Base-by-base conservation (phyloP, 805 yeast species). In the Candida nanaspora region DNA sequence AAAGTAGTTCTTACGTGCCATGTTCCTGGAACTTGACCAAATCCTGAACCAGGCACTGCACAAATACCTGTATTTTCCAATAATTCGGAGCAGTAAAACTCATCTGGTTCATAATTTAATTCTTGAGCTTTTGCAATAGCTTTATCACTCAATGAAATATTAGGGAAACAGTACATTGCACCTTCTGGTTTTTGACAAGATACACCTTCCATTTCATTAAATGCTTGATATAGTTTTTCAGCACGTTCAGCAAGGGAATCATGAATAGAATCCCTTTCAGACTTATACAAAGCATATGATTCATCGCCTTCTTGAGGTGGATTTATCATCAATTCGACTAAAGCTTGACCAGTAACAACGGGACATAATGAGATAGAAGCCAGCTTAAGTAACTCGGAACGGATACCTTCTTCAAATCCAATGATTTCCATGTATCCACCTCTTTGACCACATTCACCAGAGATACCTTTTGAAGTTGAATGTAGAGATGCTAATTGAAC, bases 401-500 rank as follows among this genome's bases (percentile, higher is more conserved):
- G 66, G 15, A 89, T 81, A 35, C 82, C 88, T 3, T 69, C 70
- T 13, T 73, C 67, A 63, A 93, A 85, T 1, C 96, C 96, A 10
- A 82, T 74, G 7, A 89, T 66, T 64, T 93, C 99, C 93, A 93
- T 85, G 69, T 89, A 93, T 6, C 99, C 99, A 53, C 98, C 99
- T 66, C 99, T 80, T 69, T 93, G 98, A 45, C 99, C 99, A 73
- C 99, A 93, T 66, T 93, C 99, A 47, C 98, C 99, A 47, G 87
- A 76, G 51, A 88, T 87, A 61, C 99, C 99, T 65, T 93, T 93
- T 11, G 98, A 91, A 33, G 95, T 87, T n/a, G 98, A 88, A 63
- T 93, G 98, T 51, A 93, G 68, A 2, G 98, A 89, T 2, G 94
- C 97, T 43, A 93, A 72, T 59, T 87, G 95, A 31, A 93, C 91